These are phyloP conservation scores for Fusarium albidum DNA, from an alignment of 2,329 filamentous ascomycete genomes.

Conservation along the genomic window DNA sequence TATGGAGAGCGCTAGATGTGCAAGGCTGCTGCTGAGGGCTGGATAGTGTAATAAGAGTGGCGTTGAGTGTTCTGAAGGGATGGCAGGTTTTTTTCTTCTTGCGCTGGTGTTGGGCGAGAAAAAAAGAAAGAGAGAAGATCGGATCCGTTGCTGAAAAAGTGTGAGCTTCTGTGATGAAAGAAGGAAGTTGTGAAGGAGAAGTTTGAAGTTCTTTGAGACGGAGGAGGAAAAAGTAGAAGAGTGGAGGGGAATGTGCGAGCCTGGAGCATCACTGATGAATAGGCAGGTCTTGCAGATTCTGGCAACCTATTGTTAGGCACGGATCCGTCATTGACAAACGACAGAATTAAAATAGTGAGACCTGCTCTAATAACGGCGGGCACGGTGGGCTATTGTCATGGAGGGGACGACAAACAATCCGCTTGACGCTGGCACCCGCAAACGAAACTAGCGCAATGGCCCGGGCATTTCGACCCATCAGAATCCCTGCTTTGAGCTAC, in stretches of 20 bases:
- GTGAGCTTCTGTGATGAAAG: not conserved
- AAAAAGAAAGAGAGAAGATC: not conserved
- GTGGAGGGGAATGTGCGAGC: not conserved
- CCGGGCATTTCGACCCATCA: not conserved
- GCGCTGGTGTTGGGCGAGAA: not conserved
- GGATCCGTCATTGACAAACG: too few species aligned
- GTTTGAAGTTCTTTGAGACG: not conserved
- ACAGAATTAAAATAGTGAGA: too few species aligned
- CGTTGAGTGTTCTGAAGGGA: not conserved
- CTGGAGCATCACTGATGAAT: not conserved
- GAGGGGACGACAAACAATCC: slow-evolving; percentile 1
- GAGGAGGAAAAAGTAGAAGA: not conserved
- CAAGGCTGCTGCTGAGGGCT: not conserved
- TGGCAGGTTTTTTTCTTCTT: too few species aligned
- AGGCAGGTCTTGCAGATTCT: too few species aligned
- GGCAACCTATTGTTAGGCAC: too few species aligned
- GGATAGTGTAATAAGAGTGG: not conserved
- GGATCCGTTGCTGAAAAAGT: too few species aligned
- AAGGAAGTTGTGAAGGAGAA: not conserved
- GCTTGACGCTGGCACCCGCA: not conserved
- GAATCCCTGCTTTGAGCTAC: not conserved
- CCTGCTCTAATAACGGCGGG: not conserved
- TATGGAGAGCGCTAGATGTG: not conserved
- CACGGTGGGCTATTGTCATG: too few species aligned
- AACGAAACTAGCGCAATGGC: not conserved